These are phyloP conservation scores for Cercospora sp. DNA, from an alignment of 2,329 filamentous ascomycete genomes.

Conservation along the genomic window DNA sequence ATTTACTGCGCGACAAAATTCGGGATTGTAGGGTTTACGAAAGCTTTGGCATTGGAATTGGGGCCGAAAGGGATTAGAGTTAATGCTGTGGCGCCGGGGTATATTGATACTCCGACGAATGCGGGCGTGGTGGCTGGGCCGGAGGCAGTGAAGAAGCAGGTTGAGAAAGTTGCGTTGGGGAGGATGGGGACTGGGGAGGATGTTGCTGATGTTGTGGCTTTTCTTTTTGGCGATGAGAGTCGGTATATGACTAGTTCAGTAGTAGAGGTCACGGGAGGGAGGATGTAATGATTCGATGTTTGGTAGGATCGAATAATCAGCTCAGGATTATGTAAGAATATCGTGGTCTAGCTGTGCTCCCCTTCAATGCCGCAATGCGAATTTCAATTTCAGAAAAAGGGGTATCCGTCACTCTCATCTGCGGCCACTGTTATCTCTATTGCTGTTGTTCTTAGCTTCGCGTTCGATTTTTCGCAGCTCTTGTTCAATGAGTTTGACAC, in stretches of 20 bases:
- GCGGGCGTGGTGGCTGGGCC: slow-evolving; percentile 52
- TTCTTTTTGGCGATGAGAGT: slow-evolving; percentile 49
- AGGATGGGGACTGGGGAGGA: slow-evolving; percentile 50
- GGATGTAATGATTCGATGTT: not conserved
- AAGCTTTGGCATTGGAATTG: slow-evolving; percentile 46
- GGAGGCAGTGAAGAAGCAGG: slow-evolving; percentile 45
- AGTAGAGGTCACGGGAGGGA: slow-evolving; percentile 51
- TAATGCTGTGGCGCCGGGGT: slow-evolving; percentile 45
- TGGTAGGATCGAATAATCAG: not conserved
- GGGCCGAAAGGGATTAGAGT: slow-evolving; percentile 41
- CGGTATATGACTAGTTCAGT: slow-evolving; percentile 52
- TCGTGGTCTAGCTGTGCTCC: not conserved
- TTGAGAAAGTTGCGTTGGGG: slow-evolving; percentile 44
- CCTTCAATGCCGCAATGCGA: not conserved
- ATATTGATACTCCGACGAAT: slow-evolving; percentile 52
- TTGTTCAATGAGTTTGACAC: slow-evolving; percentile 62
- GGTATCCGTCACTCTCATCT: slow-evolving; percentile 5
- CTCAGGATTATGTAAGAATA: not conserved
- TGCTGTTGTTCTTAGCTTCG: slow-evolving; percentile 21
- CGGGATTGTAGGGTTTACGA: slow-evolving; percentile 48
- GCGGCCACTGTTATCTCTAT: not conserved
- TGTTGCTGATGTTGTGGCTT: slow-evolving; percentile 53
- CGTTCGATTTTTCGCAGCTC: slow-evolving; percentile 48
- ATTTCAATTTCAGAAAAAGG: not conserved
- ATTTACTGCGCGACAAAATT: slow-evolving; percentile 49